Conservation (phyloP, 1,284 basidiomycete species). For the Austropuccinia psidii region DNA sequence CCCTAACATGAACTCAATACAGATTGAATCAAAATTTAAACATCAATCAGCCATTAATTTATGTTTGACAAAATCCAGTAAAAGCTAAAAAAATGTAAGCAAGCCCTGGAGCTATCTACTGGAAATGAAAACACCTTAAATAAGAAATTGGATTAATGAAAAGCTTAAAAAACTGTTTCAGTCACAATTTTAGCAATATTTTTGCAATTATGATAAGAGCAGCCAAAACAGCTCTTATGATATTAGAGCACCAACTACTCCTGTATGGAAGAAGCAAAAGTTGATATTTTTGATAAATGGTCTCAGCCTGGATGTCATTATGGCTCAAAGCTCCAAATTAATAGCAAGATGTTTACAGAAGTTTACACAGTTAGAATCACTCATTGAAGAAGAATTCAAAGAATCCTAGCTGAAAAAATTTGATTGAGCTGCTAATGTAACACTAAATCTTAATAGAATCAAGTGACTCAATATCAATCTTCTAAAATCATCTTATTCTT, state of each 20-base stretch:
- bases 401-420: slow-evolving; percentile 68
- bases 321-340: slow-evolving; percentile 67
- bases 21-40: slow-evolving; percentile 17
- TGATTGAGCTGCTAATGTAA: slow-evolving; percentile 63
- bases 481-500: too few relatives aligned
- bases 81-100: slow-evolving; percentile 9
- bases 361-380: slow-evolving; percentile 79
- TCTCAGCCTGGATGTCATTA: slow-evolving; percentile 62
- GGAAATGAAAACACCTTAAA: not conserved
- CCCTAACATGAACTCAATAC: not conserved
- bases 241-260: slow-evolving; percentile 33
- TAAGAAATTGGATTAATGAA: not conserved
- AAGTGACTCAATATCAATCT: not conserved
- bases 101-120: not conserved
- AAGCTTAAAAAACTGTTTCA: slow-evolving; percentile 48
- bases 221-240: slow-evolving; percentile 18
- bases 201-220: slow-evolving; percentile 16
- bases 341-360: slow-evolving; percentile 77
- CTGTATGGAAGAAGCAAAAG: not conserved
- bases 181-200: slow-evolving; percentile 2
- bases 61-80: slow-evolving; percentile 5
- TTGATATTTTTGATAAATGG: not conserved
- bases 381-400: slow-evolving; percentile 70
- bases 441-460: not conserved
- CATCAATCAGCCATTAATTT: not conserved